Base-by-base conservation (phyloP, 108 stramenopile genomes). In the Fragilariopsis cylindrus region DNA sequence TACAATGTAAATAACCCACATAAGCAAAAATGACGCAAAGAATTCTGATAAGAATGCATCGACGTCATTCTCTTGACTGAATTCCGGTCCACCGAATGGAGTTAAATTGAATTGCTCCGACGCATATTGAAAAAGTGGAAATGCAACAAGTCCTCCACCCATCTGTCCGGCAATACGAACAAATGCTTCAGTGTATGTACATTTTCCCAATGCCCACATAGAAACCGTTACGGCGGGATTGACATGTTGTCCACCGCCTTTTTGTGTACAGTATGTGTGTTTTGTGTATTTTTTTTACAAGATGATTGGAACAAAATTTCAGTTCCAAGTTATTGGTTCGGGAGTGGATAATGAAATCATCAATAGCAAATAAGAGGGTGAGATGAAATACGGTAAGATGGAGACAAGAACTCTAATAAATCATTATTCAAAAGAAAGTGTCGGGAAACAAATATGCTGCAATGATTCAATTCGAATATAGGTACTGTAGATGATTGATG, bases 61-160 rank as follows among this genome's bases (percentile, higher is more conserved):
- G 11, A 80, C 69, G 68, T 85, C 76, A 44, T 83, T 81, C 18
- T 91, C 90, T 7, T 69, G 76, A 60, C 83, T 79, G 67, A 89
- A 96, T 60, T 92, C 90, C 1, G 95, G 95, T 70, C 95, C 95
- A 57, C 95, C 95, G 57, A 96, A 82, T 3, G 85, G 88, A 7
- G 81, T 84, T 72, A 82, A 77, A 21, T 80, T 71, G 18, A 94
- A 57, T 18, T 47, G 19, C 12, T 90, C 85, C 18, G 91, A 81
- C 13, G 93, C 15, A 8, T 80, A 76, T 57, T 88, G 80, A 71
- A 74, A 94, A n/a, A 90, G 60, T 5, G 91, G 92, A 73, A 96
- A 96, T 46, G 91, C 87, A 53, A 96, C 76, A 45, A 92, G 78
- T 57, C 95, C 95, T 41, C 93, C 92, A 7, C 78, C 87, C 87